These are phyloP conservation scores for Kodamaea laetipori DNA, from an alignment of 805 yeast genomes.

Conservation along the genomic window DNA sequence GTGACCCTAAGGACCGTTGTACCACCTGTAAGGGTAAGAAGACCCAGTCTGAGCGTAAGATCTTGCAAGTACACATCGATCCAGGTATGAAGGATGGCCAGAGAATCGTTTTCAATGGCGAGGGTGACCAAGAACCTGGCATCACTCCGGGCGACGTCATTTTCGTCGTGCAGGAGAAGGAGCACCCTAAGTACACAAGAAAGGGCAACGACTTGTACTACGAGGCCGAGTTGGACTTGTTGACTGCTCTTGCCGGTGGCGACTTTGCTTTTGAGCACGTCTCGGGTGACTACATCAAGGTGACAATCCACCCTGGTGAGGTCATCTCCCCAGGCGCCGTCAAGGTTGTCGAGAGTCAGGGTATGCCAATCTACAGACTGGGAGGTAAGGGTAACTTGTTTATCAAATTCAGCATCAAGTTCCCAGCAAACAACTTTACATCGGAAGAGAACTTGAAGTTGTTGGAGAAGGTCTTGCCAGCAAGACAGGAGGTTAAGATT, in stretches of 20 bases:
- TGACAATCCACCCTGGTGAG: slow-evolving; percentile 86
- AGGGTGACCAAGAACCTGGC: slow-evolving; percentile 97
- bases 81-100: slow-evolving; percentile 98
- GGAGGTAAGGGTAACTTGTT: slow-evolving; percentile 89
- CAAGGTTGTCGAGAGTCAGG: slow-evolving; percentile 86
- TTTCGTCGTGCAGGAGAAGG: slow-evolving; percentile 87
- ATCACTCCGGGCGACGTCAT: slow-evolving; percentile 95
- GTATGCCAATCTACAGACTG: slow-evolving; percentile 94
- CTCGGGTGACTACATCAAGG: slow-evolving; percentile 87
- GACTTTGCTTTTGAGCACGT: slow-evolving; percentile 83
- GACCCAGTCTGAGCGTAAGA: slow-evolving; percentile 83
- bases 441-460: slow-evolving; percentile 70
- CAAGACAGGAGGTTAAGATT: slow-evolving; percentile 60
- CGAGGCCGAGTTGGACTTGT: slow-evolving; percentile 84
- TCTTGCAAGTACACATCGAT: slow-evolving; percentile 89
- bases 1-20: slow-evolving; percentile 88
- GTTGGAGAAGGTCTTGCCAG: slow-evolving; percentile 77
- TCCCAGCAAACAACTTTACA: slow-evolving; percentile 79
- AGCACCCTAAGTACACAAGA: slow-evolving; percentile 81
- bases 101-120: slow-evolving; percentile 86
- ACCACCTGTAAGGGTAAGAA: slow-evolving; percentile 85
- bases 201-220: slow-evolving; percentile 83
- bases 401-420: slow-evolving; percentile 81
- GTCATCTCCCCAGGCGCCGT: slow-evolving; percentile 81
- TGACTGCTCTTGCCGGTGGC: slow-evolving; percentile 97